A percentile compares a stretch with the other conserved stretches of the same genome.
phyloP scores from a whole-genome alignment of 768 basidiomycete genomes.

The Pleurotus tuber-regium region DNA sequence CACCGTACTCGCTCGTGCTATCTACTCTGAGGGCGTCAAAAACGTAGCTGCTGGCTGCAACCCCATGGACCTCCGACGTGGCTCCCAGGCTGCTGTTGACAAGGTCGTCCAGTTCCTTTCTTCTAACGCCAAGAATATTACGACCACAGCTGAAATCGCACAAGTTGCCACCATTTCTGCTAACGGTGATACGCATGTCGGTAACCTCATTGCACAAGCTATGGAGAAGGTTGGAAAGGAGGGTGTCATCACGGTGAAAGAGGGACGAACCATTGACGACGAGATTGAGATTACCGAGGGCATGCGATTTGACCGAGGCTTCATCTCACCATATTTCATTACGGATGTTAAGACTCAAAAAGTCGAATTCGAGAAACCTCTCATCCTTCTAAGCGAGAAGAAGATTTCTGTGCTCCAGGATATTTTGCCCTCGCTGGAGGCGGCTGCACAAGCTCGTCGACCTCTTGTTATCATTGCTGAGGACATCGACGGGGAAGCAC shows the following conservation, averaged over 20 bases:
- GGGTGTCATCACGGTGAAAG: conserved; percentile 99
- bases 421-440: conserved; percentile 89
- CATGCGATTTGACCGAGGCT: conserved; percentile 99
- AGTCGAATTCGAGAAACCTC: conserved; percentile 96
- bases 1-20: conserved; percentile 94
- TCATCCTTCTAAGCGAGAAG: conserved; percentile 93
- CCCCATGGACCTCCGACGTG: conserved; percentile 99
- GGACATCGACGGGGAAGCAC: conserved; percentile 96
- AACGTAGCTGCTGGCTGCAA: conserved; percentile 99
- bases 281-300: conserved; percentile 99
- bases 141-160: conserved; percentile 95
- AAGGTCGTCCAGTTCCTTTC: conserved; percentile 91
- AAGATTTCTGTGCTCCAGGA: conserved; percentile 96
- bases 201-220: conserved; percentile 93
- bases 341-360: conserved; percentile 97
- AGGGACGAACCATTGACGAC: conserved; percentile 96
- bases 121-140: conserved; percentile 87
- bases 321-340: conserved; percentile 97
- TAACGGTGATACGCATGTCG: conserved; percentile 81
- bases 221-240: conserved; percentile 99
- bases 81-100: conserved; percentile 94
- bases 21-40: conserved; percentile 98
- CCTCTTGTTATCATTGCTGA: conserved; percentile 97
- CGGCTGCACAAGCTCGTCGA: conserved; percentile 75
- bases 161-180: conserved; percentile 97